These are phyloP conservation scores for Celoporthe dispersa DNA, from an alignment of 2,329 filamentous ascomycete species.

Conservation along the genomic window DNA sequence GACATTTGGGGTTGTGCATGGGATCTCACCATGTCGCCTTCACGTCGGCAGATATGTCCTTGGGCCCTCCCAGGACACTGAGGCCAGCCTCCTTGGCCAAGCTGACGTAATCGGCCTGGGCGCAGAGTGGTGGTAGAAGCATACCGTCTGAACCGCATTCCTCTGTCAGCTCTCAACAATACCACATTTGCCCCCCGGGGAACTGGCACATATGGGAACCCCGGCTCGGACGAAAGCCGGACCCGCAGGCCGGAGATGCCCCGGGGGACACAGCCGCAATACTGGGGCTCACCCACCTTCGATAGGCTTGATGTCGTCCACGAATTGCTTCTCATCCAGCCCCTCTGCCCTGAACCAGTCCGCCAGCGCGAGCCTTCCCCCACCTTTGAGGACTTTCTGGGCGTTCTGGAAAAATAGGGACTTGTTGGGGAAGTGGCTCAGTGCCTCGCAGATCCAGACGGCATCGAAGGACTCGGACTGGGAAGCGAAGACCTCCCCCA, in stretches of 20 bases:
- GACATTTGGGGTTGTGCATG: constrained; percentile 8
- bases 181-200: not conserved
- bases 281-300: constrained; percentile 47
- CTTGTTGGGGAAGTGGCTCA: constrained; percentile 65
- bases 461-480: constrained; percentile 52
- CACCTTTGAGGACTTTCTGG: constrained; percentile 49
- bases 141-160: constrained; percentile 54
- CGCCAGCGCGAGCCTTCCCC: constrained; percentile 59
- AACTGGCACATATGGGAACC: not conserved
- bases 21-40: constrained; percentile 60
- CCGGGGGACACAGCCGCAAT: not conserved
- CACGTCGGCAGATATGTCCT: constrained; percentile 62
- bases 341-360: constrained; percentile 64
- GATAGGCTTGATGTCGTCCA: constrained; percentile 61
- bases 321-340: constrained; percentile 49
- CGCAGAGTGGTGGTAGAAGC: constrained; percentile 61
- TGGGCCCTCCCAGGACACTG: constrained; percentile 48
- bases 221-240: not conserved
- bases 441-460: constrained; percentile 66
- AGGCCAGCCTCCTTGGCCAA: constrained; percentile 55
- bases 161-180: not conserved
- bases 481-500: constrained; percentile 55
- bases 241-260: not conserved
- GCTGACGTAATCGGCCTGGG: constrained; percentile 56
- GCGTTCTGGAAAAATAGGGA: constrained; percentile 61